Evolutionary conservation across 768 basidiomycete genomes (phyloP), one percentile per base, ranked within the genome.

Genomic region (Boletus rubroflammeus): DNA sequence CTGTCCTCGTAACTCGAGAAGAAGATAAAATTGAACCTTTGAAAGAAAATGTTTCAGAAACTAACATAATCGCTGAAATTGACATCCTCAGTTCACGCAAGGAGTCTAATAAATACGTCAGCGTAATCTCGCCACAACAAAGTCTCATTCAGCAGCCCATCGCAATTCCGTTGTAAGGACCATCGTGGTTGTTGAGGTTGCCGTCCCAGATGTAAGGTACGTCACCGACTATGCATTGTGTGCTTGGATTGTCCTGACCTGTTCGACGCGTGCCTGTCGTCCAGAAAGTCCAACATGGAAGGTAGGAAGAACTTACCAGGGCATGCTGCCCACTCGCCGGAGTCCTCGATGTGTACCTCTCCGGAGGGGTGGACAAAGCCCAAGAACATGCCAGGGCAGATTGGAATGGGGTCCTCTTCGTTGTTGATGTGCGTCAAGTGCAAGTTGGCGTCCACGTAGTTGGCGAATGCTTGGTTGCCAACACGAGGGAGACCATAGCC

Each of bases 401-500:
- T 73, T 2, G 78, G 78, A 17, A 79, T 58, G 0, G 69, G 65
- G 50, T 79, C 78, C 48, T 72, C 51, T 55, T 66, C 42, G 67
- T 86, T 84, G 64, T 79, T 84, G 64, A 86, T 76, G 55, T 79
- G 83, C 4, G 75, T 82, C 43, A 83, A 59, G 13, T 69, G 55
- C 36, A 72, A 43, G 41, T 79, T 67, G 11, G 74, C 66, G 56
- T 84, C 80, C 46, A 84, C 76, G 59, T 78, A 79, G 59, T 82
- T 59, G 1, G 83, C 83, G 55, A 85, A 86, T 2, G 73, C 81
- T 62, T 79, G 76, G 67, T 86, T 85, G 13, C 85, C 83, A 26
- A 73, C 74, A 19, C 74, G 65, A 36, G 73, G 75, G 31, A 76
- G 63, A 29, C 75, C 75, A 42, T 72, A 76, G 15, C 45, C 23